phyloP scores from a whole-genome alignment of 2,329 filamentous ascomycete genomes.

The Aspergillus piperis region DNA sequence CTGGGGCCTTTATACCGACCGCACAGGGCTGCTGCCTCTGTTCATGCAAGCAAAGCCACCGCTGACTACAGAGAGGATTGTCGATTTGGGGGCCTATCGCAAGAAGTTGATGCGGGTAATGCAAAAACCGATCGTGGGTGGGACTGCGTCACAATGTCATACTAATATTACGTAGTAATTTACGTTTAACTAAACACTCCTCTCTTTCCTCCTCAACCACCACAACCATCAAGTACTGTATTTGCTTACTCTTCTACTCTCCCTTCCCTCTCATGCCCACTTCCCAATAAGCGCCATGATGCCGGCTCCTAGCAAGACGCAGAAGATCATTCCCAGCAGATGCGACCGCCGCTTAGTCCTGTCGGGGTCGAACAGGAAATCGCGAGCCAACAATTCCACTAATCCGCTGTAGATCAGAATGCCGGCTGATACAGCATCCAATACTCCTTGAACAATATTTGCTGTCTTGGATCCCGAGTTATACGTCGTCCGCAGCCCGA shows the following conservation, averaged over 20 bases:
- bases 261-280: constrained; percentile 44
- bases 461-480: constrained; percentile 46
- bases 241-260: not conserved
- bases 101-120: not conserved
- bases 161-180: not conserved
- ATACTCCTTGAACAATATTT: constrained; percentile 48
- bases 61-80: not conserved
- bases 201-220: not conserved
- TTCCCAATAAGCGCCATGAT: constrained; percentile 55
- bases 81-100: not conserved
- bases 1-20: not conserved
- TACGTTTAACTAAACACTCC: not conserved
- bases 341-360: constrained; percentile 43
- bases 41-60: not conserved
- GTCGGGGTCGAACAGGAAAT: constrained; percentile 54
- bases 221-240: no score
- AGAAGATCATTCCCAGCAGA: constrained; percentile 47
- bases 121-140: not conserved
- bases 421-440: constrained; percentile 52
- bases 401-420: constrained; percentile 54
- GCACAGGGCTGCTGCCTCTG: constrained; percentile 1
- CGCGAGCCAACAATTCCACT: constrained; percentile 53
- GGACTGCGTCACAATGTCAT: not conserved
- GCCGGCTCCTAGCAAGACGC: constrained; percentile 43
- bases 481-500: constrained; percentile 50